phyloP scores from a whole-genome alignment of 2,329 filamentous ascomycete genomes.

The Aspergillus fumigatus region DNA sequence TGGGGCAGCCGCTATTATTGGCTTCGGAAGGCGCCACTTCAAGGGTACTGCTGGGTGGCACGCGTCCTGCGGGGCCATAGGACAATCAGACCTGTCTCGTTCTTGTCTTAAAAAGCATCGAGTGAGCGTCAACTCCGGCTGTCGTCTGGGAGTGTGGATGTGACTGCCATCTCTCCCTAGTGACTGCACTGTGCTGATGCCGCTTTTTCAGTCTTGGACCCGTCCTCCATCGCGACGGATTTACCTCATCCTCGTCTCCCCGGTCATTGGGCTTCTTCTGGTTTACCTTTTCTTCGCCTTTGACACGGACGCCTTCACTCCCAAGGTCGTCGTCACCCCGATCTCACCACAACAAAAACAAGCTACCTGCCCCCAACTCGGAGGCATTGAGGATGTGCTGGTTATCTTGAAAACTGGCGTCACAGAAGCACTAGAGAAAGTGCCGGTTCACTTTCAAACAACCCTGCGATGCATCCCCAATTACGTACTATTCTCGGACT shows the following conservation, averaged over 20 bases:
- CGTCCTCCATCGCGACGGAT: background rate
- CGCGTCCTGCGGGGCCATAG: background rate
- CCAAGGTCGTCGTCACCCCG: background rate
- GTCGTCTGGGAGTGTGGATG: background rate
- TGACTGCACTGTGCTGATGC: background rate
- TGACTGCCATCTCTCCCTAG: background rate
- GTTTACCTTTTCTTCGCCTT: background rate
- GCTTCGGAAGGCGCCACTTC: background rate
- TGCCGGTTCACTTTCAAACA: constrained; percentile 51
- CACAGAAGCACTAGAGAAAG: constrained; percentile 51
- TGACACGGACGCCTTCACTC: background rate
- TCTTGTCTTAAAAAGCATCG: background rate
- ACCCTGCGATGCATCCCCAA: constrained; percentile 53
- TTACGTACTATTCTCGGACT: constrained; percentile 57
- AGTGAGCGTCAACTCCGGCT: background rate
- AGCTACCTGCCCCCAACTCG: constrained; percentile 24
- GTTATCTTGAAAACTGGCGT: constrained; percentile 58
- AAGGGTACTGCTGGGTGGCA: background rate
- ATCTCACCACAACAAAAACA: background rate
- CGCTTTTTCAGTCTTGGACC: background rate
- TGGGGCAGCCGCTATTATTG: background rate
- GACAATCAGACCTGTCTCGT: background rate
- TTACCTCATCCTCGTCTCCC: background rate
- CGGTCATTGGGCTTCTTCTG: background rate
- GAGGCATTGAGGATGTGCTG: constrained; percentile 48